Base-by-base conservation (phyloP, 1,139 yeast genomes). In the Scheffersomyces illinoinensis region DNA sequence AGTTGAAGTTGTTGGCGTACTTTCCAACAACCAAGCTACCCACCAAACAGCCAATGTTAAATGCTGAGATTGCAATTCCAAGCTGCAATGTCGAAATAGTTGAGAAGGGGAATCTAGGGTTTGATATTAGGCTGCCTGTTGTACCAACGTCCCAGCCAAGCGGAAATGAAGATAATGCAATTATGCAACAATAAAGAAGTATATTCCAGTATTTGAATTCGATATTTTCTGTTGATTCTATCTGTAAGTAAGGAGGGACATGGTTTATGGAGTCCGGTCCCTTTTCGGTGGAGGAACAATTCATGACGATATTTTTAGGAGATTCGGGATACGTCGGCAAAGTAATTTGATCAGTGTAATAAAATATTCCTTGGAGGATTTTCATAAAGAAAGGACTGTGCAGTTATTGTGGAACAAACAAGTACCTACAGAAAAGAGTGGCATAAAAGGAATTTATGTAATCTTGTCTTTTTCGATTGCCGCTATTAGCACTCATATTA, bases 81-180 rank as follows among this genome's bases (percentile, higher is more conserved):
- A 65, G 21, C 23, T 55, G 54, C 17, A 61, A 53, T 18, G 57
- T 43, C 1, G 56, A 23, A 21, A 59, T 50, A 1, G 48, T 19
- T 4, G 46, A 54, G 53, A 56, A 59, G 49, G 61, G 62, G 55
- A 66, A 57, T 50, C 48, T 7, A 47, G 55, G 39, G 53, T 57
- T 58, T 3, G 56, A 63, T 19, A 73, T 60, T 21, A 71, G 55
- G 49, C 64, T 60, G 20, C 75, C 76, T 2, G 72, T 70, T 12
- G 79, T 74, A 12, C 79, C 79, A 46, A 75, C 70, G 56, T 76
- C 79, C 72, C 77, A 76, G 0, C 79, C 79, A n/a, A 76, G 56
- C 0, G 74, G 70, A 47, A 73, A 66, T 7, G 75, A 75, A 20
- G 65, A 58, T 17, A 33, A 33, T 12, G 43, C 43, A 33, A 33